Percentiles rank a stretch among this genome's conserved stretches.
Conservation (phyloP, 148 eudicot species). For the Salicornia ramosissima region DNA sequence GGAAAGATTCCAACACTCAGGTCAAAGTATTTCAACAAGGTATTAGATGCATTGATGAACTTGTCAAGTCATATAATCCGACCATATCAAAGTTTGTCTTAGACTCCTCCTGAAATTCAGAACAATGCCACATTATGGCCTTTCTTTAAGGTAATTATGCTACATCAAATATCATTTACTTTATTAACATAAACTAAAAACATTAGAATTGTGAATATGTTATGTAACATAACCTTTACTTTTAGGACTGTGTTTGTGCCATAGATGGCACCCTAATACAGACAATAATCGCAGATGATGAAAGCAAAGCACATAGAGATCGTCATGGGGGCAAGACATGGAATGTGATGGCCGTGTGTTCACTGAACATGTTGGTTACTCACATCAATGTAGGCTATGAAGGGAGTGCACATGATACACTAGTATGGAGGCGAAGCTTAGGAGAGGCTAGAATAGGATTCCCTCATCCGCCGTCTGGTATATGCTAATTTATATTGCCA, state of each 20-base stretch:
- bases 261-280: not conserved
- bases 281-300: not conserved
- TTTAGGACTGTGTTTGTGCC: not conserved
- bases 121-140: no score
- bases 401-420: no score
- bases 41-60: not conserved
- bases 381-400: no score
- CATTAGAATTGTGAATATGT: not conserved
- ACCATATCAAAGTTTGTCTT: not conserved
- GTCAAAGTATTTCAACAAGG: not conserved
- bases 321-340: not conserved
- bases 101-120: slow-evolving; percentile 1
- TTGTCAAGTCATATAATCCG: not conserved
- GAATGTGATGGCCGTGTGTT: no score
- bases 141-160: no score
- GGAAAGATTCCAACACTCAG: not conserved
- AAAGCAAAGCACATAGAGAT: not conserved
- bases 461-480: no score
- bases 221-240: not conserved
- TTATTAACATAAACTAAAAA: no score
- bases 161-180: not conserved
- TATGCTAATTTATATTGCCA: no score
- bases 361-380: no score
- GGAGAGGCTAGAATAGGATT: no score
- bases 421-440: no score